These are phyloP conservation scores for Fusarium pininemorale DNA, from an alignment of 2,329 filamentous ascomycete species.

Conservation along the genomic window DNA sequence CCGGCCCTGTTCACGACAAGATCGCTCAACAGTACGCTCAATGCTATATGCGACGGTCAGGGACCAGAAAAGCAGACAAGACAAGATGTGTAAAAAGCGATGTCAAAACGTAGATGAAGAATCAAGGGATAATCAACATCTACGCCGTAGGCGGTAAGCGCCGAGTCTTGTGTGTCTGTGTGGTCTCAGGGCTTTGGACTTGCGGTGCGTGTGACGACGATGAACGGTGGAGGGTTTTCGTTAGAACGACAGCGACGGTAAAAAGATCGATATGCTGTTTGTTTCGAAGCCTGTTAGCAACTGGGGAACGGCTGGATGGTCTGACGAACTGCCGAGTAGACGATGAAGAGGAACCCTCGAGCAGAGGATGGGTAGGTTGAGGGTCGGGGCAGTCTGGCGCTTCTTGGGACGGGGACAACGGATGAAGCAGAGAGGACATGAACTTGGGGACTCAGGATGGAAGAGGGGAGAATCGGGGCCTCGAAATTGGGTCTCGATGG, in stretches of 20 bases:
- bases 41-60: conserved; percentile 39
- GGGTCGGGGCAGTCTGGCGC: conserved; percentile 36
- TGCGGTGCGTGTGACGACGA: conserved; percentile 46
- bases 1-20: conserved; percentile 40
- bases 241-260: conserved; percentile 30
- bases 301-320: conserved; percentile 8
- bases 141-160: conserved; percentile 48
- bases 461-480: conserved; percentile 37
- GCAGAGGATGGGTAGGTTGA: conserved; percentile 24
- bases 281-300: conserved; percentile 36
- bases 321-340: conserved; percentile 10
- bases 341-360: conserved; percentile 12
- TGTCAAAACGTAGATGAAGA: conserved; percentile 31
- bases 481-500: conserved; percentile 40
- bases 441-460: conserved; percentile 33
- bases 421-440: conserved; percentile 39
- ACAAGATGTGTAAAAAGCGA: conserved; percentile 27
- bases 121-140: conserved; percentile 44
- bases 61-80: conserved; percentile 34
- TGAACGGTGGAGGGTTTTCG: conserved; percentile 29
- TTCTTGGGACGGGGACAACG: conserved; percentile 38
- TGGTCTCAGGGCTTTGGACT: conserved; percentile 41
- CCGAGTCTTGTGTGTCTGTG: conserved; percentile 40
- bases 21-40: conserved; percentile 42
- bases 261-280: conserved; percentile 8